phyloP scores from a whole-genome alignment of 169 alveolate species.

The Eimeria maxima region DNA sequence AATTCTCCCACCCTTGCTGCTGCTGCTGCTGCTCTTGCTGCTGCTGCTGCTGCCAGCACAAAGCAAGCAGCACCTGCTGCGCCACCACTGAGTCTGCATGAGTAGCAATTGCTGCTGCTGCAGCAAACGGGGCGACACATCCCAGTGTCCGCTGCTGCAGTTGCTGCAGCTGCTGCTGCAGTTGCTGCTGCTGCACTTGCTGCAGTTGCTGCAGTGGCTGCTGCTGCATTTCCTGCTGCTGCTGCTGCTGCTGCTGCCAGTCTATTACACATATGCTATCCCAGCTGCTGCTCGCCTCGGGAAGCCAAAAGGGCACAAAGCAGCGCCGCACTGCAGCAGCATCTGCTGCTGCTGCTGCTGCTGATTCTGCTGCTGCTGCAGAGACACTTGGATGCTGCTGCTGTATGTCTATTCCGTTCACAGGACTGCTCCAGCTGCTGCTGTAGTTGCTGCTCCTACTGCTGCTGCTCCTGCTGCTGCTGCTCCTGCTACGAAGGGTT shows the following conservation, averaged over 20 bases:
- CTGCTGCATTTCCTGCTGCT: background rate
- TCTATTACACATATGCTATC: background rate
- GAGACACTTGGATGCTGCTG: background rate
- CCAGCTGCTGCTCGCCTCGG: background rate
- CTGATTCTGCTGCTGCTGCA: conserved; percentile 33
- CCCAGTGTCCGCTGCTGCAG: background rate
- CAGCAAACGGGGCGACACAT: conserved; percentile 2
- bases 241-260: conserved; percentile 15
- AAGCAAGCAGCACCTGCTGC: conserved; percentile 40
- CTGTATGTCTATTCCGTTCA: background rate
- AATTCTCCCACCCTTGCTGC: background rate
- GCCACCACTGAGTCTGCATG: conserved; percentile 48
- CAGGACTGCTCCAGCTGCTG: background rate
- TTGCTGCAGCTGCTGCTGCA: conserved; percentile 44
- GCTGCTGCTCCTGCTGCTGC: conserved; percentile 32
- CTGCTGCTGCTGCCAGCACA: conserved; percentile 53
- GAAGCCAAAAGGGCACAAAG: conserved; percentile 44
- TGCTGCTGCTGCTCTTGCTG: conserved; percentile 46
- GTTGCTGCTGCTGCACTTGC: conserved; percentile 29
- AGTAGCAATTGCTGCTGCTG: conserved; percentile 46
- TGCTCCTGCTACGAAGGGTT: background rate
- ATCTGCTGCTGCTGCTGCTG: conserved; percentile 46
- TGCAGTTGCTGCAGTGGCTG: conserved; percentile 25
- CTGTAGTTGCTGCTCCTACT: background rate
- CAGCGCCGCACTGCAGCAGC: conserved; percentile 63